phyloP scores from a whole-genome alignment of 768 basidiomycete species.

The Calocybe cyanea region DNA sequence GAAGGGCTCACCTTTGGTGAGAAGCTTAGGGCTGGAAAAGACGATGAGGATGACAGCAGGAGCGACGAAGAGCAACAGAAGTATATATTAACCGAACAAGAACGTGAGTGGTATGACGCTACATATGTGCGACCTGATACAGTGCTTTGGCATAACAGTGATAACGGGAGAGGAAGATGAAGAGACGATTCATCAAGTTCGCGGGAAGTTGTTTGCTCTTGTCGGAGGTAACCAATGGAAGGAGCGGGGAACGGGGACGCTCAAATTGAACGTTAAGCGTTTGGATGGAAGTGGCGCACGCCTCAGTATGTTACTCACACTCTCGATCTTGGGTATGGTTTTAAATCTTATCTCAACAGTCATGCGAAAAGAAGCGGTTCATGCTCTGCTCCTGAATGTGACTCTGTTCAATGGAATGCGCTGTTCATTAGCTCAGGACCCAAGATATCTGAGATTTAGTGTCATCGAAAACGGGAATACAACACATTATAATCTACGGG shows the following conservation, averaged over 20 bases:
- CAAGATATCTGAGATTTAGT: conserved; percentile 75
- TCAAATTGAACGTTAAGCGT: conserved; percentile 66
- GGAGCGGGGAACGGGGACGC: conserved; percentile 68
- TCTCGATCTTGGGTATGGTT: not conserved
- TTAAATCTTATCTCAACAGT: conserved; percentile 36
- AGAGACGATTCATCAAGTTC: conserved; percentile 68
- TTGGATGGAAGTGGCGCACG: conserved; percentile 67
- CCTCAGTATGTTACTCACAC: conserved; percentile 42
- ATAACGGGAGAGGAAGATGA: conserved; percentile 82
- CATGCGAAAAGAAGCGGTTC: conserved; percentile 85
- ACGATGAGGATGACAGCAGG: conserved; percentile 50
- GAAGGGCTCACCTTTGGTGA: conserved; percentile 56
- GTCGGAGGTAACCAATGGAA: conserved; percentile 65
- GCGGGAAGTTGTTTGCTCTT: conserved; percentile 71
- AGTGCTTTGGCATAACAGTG: conserved; percentile 40
- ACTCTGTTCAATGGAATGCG: conserved; percentile 78
- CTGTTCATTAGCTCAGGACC: conserved; percentile 69
- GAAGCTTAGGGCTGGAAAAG: conserved; percentile 58
- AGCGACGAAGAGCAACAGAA: conserved; percentile 47
- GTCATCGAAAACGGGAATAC: conserved; percentile 58
- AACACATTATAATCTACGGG: conserved; percentile 74
- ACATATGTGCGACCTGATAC: not conserved
- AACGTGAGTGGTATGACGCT: conserved; percentile 39
- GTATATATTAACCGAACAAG: conserved; percentile 60
- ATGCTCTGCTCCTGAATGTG: conserved; percentile 68